Conservation (phyloP, 306 rosid species). For the cucumber (Cucumis sativus) region DNA sequence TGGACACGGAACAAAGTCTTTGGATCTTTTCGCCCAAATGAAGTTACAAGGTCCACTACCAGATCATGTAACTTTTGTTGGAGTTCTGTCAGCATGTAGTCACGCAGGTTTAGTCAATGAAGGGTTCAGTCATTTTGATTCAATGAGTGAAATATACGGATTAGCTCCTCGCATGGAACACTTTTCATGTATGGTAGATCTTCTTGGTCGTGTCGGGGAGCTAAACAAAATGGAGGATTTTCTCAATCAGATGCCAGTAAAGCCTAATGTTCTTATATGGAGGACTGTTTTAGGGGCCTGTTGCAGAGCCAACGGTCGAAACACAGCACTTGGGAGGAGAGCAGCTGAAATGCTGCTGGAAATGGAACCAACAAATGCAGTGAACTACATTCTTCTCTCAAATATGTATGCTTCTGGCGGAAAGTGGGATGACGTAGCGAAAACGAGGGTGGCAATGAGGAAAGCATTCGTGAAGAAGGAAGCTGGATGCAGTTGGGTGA, state of each 20-base stretch:
- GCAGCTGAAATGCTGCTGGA: slow-evolving; percentile 68
- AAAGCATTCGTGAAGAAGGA: slow-evolving; percentile 79
- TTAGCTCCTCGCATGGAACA: slow-evolving; percentile 70
- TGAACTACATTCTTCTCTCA: slow-evolving; percentile 80
- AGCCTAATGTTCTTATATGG: slow-evolving; percentile 77
- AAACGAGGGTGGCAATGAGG: slow-evolving; percentile 67
- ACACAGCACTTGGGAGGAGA: slow-evolving; percentile 56
- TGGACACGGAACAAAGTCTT: slow-evolving; percentile 64
- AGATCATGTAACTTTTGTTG: slow-evolving; percentile 91
- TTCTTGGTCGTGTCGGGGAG: slow-evolving; percentile 74
- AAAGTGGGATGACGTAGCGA: slow-evolving; percentile 69
- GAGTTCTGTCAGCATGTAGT: slow-evolving; percentile 83
- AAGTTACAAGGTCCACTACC: slow-evolving; percentile 49
- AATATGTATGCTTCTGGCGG: slow-evolving; percentile 80
- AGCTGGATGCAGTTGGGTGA: slow-evolving; percentile 91
- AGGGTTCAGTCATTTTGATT: slow-evolving; percentile 58
- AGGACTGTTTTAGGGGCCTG: slow-evolving; percentile 89
- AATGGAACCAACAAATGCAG: slow-evolving; percentile 75
- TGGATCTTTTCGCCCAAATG: slow-evolving; percentile 57
- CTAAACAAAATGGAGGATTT: slow-evolving; percentile 56
- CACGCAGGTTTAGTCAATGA: slow-evolving; percentile 76
- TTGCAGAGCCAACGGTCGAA: slow-evolving; percentile 45
- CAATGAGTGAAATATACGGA: slow-evolving; percentile 47
- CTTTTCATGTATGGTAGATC: slow-evolving; percentile 88
- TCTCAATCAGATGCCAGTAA: slow-evolving; percentile 57